Base-by-base conservation (phyloP, 2,329 filamentous ascomycete genomes). In the Calonectria pauciramosa region DNA sequence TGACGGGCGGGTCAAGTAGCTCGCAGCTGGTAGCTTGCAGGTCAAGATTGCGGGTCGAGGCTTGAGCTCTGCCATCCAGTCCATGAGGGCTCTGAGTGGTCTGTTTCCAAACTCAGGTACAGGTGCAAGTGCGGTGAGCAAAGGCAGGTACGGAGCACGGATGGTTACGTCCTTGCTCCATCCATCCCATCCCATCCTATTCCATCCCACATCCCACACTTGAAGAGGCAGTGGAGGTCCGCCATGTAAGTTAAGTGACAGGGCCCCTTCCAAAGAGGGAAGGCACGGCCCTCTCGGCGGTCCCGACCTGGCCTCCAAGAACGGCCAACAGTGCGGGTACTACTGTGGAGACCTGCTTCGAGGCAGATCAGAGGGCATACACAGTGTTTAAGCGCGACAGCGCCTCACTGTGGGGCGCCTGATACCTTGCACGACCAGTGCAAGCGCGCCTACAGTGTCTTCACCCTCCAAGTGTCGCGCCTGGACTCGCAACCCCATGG, bases 371-470 rank as follows among this genome's bases (percentile, higher is more conserved):
- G 59, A 18, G 70, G 32, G 44, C 18, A 47, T 38, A 38, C 65
- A 80, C 79, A 80, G 79, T 80, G 75, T 63, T n/a, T n/a, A 30
- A 54, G 23, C 36, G 72, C 52, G 56, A 34, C 52, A 71, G 56
- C 51, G 72, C 71, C 56, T 68, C 49, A 73, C 71, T 66, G 76
- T 79, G 79, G 78, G 75, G 69, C 75, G 67, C 60, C 71, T 63
- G 44, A n/a, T 47, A 34, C 79, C 79, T 67, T 77, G 72, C 64
- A 66, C 71, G 3, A 70, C 78, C 72, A 71, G 74, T 75, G 79
- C 75, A 77, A 77, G 73, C 74, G 79, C 79, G 79, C 78, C 78
- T 78, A 70, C 70, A 74, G 71, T 71, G 75, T 72, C 60, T 80
- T 77, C 75, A 75, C 72, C 71, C 64, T 56, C 67, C 54, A 74